A percentile compares a stretch with the other conserved stretches of the same genome.
Evolutionary conservation across 805 yeast species (phyloP).

Genomic region (Metschnikowia noctiluminum): DNA sequence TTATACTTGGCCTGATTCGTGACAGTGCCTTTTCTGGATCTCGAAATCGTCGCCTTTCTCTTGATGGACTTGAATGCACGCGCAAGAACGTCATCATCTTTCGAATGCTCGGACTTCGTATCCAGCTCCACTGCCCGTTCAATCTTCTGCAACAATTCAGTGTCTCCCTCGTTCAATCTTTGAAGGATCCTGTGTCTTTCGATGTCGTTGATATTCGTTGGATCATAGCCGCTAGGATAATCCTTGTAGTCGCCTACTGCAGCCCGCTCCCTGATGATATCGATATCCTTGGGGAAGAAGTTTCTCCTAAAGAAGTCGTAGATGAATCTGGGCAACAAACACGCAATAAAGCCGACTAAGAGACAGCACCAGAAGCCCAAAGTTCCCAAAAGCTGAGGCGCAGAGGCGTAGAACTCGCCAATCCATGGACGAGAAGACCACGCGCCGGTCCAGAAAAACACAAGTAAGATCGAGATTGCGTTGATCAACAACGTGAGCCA

Average conservation of each 20-base stretch:
- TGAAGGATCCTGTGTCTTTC: conserved; percentile 36
- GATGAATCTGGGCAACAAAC: conserved; percentile 60
- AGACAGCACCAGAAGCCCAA: conserved; percentile 63
- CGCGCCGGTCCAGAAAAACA: conserved; percentile 77
- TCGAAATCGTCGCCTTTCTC: conserved; percentile 28
- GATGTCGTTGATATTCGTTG: conserved; percentile 45
- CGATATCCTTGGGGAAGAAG: conserved; percentile 63
- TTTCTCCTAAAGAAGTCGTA: conserved; percentile 48
- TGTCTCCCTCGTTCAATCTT: conserved; percentile 32
- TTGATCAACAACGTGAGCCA: conserved; percentile 56
- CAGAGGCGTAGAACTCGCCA: conserved; percentile 62
- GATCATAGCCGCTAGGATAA: conserved; percentile 51
- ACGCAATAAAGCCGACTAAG: conserved; percentile 51
- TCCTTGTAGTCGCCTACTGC: conserved; percentile 48
- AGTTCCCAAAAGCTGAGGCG: conserved; percentile 59
- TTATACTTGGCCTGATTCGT: conserved; percentile 20
- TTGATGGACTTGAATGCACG: conserved; percentile 34
- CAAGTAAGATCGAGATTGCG: conserved; percentile 52
- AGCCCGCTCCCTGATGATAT: conserved; percentile 64
- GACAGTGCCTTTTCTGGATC: conserved; percentile 21
- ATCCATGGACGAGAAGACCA: conserved; percentile 58
- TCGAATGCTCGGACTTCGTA: conserved; percentile 6
- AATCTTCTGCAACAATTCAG: conserved; percentile 32
- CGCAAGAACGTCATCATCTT: conserved; percentile 12
- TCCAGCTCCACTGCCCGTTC: conserved; percentile 26